Conservation (phyloP, 805 yeast species). For the Saturnispora sekii region DNA sequence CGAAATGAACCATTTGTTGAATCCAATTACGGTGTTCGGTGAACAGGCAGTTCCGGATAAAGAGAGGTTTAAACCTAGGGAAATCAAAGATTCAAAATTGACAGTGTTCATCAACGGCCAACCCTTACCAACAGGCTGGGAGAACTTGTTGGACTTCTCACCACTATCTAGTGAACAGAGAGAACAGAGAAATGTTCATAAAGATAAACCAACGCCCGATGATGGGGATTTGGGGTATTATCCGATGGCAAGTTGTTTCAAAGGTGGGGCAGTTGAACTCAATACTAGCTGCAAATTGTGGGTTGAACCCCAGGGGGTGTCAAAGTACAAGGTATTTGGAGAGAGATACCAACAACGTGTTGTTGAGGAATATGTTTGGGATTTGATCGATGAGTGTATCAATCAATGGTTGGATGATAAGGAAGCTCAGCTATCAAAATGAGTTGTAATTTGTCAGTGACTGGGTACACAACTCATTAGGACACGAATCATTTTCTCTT, state of each 20-base stretch:
- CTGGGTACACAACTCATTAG: conserved; percentile 12
- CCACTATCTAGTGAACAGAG: conserved; percentile 64
- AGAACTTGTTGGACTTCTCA: conserved; percentile 59
- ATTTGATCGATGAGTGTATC: conserved; percentile 75
- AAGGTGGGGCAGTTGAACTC: conserved; percentile 65
- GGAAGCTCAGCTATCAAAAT: conserved; percentile 9
- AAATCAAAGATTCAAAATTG: conserved; percentile 48
- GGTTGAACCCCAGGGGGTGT: conserved; percentile 28
- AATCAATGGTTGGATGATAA: conserved; percentile 40
- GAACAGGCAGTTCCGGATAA: conserved; percentile 52
- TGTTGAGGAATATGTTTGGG: conserved; percentile 77
- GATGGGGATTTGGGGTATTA: conserved; percentile 87
- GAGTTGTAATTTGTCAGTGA: neutral
- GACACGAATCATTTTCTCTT: conserved; percentile 25
- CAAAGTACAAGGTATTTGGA: conserved; percentile 39
- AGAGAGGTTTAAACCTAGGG: conserved; percentile 37
- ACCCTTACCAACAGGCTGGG: conserved; percentile 46
- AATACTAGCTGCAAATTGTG: conserved; percentile 60
- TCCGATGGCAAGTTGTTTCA: conserved; percentile 79
- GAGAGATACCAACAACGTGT: conserved; percentile 59
- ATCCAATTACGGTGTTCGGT: conserved; percentile 64
- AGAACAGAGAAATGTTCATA: conserved; percentile 10
- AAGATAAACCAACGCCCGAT: conserved; percentile 34
- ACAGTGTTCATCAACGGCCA: conserved; percentile 72
- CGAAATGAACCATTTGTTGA: conserved; percentile 62